A percentile compares a stretch with the other conserved stretches of the same genome.
Conservation (phyloP, 257 asterid genomes). For the Nicotiana benthamiana region DNA sequence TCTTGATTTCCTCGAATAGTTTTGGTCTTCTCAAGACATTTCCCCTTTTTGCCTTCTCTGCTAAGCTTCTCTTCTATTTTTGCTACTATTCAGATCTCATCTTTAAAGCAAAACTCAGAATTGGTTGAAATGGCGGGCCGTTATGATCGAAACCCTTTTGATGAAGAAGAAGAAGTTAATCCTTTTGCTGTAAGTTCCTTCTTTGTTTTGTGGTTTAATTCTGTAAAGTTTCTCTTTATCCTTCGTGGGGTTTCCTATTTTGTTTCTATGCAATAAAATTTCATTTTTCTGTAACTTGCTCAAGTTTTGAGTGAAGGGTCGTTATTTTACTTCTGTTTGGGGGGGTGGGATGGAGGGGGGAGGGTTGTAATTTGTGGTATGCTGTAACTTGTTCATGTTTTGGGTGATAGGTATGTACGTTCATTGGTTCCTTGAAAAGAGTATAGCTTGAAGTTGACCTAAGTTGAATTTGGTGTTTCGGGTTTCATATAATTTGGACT, state of each 20-base stretch:
- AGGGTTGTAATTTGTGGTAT: too few species aligned
- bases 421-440: not conserved
- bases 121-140: constrained; percentile 4
- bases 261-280: not conserved
- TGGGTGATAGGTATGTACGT: not conserved
- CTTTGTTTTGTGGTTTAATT: not conserved
- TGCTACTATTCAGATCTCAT: not conserved
- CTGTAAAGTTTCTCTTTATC: not conserved
- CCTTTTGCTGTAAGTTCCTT: constrained; percentile 16
- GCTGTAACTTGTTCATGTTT: not conserved
- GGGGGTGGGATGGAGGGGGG: too few species aligned
- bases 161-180: constrained; percentile 19
- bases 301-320: not conserved
- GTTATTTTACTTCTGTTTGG: too few species aligned
- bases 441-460: not conserved
- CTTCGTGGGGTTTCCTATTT: not conserved
- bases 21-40: not conserved
- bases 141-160: constrained; percentile 15
- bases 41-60: not conserved
- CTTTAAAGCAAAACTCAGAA: not conserved
- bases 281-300: not conserved
- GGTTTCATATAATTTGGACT: not conserved
- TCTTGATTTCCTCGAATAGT: too few species aligned
- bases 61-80: not conserved
- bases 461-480: not conserved